Base-by-base conservation (phyloP, 768 basidiomycete genomes). In the Lactarius evosmus region DNA sequence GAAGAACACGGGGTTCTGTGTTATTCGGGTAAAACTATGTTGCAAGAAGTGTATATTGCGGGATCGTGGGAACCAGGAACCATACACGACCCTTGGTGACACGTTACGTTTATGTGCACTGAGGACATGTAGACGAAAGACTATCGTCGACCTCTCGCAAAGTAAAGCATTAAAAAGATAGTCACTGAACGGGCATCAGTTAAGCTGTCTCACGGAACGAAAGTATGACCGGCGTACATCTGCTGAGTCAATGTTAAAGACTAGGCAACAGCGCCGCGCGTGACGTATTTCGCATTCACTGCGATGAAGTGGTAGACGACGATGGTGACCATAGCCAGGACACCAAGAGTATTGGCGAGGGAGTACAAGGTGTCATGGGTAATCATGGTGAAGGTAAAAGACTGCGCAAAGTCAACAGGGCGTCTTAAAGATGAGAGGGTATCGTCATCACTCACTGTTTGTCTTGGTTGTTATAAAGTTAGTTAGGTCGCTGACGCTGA, bases 241-340 rank as follows among this genome's bases (percentile, higher is more conserved):
- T 14, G 3, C 46, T 4, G 5, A 49, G 12, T 25, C 22, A 49
- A 27, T 22, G 5, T 49, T 49, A 14, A 12, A 49, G 32, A 22
- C 41, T 57, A 44, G 4, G n/a, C 17, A 17, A 32, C 22, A 40
- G 60, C 7, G 7, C 46, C 27, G 14, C 55, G 38, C 19, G 73
- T 72, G 72, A 82, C 66, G 65, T 79, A 71, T 25, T 82, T 81
- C 44, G 85, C 84, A 70, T 95, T 95, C 65, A 96, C 92, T 36
- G 91, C 88, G 56, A 98, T 78, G 70, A 96, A 84, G 77, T 98
- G 95, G 75, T 95, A 97, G 53, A 85, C 83, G 59, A 98, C 87
- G 60, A 95, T 88, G 6, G 90, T 86, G 68, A 93, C 70, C 88
- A 98, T 93, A 32, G 95, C 91, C 58, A 91, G 78, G 40, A 87